Evolutionary conservation across 2,329 filamentous ascomycete species (phyloP), one percentile per base, ranked within the genome.

Genomic region (Trichoderma atroviride): DNA sequence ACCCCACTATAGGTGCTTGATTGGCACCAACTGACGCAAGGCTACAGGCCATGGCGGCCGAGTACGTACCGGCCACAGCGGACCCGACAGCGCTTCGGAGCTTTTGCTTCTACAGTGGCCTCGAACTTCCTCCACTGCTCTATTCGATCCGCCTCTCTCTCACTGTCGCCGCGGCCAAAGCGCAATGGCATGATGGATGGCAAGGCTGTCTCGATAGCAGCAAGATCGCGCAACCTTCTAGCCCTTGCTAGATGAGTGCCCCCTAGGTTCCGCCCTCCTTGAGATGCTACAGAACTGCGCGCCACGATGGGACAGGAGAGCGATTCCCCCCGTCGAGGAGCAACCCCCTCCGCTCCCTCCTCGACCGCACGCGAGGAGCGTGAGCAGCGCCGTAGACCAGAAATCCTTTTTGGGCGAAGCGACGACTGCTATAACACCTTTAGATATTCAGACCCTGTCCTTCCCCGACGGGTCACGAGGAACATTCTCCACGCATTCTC

Each of bases 391-490:
- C 52, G 59, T 81, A 71, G 78, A 85, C 71, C 11, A 81, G 57
- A 73, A 79, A 79, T 72, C 80, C 79, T 76, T 83, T 67, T 84
- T 83, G 72, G 89, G 91, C 1, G 89, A 88, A 70, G 89, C 95
- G 59, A 97, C 94, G 4, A 97, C 94, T 0, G 94, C 94, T 11
- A 77, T 98, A 16, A 95, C 93, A 0, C 87, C 93, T 19, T 86
- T 94, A 71, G 94, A 95, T 73, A 90, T 94, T 68, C 91, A 93
- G 74, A 92, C 91, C 0, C 85, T 94, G 61, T 89, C 89, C 1
- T 91, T 92, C 72, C 89, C 88, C 13, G 92, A 93, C 77, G 89
- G 88, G 70, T 87, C 88, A 24, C 85, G 88, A 70, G 89, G 91
- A 47, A 90, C 87, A 1, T 91, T 91, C 74, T 80, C 85, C 60